Evolutionary conservation across 257 asterid species (phyloP), one percentile per base, ranked within the genome.

Genomic region (Nicotiana obtusifolia): DNA sequence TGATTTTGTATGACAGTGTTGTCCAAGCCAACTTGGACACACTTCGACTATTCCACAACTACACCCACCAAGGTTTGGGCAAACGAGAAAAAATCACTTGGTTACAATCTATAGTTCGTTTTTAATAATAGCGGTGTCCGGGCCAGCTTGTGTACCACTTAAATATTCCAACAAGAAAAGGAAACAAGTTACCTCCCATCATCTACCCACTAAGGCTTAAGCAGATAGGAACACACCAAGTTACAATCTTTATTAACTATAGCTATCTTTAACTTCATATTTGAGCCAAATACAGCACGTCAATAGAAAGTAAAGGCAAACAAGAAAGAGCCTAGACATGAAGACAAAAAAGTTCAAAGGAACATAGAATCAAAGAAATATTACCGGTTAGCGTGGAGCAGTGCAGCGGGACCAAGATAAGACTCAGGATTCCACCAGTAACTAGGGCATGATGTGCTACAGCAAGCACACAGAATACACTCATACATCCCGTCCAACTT

Each of bases 341-440:
- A 37, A 35, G 7, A 33, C 37, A 33, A 19, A 67, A 4, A 17
- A 33, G 5, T 41, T 11, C 8, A 11, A 4, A 33, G 37, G 37
- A 66, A 33, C 64, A 20, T 15, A 17, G 35, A 16, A 47, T 41
- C 2, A 62, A 10, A 7, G 30, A 47, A 67, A 69, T 33, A 33
- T 19, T 81, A 95, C 99, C 99, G 82, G 62, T 95, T 92, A 65
- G 99, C 97, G 24, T 95, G 99, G 80, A 95, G 92, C 81, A 95
- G 98, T 41, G 98, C 96, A 19, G 98, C 98, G 0, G 99, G 99
- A 20, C 99, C 99, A 86, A 95, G 90, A 89, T 95, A 95, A 37
- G 96, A 84, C 88, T 95, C 99, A 10, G 99, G 99, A 81, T 95
- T 95, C 99, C 99, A 95, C 99, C 99, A 93, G 84, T 95, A 95